Base-by-base conservation (phyloP, 148 eudicot genomes). In the Chenopodium suecicum region DNA sequence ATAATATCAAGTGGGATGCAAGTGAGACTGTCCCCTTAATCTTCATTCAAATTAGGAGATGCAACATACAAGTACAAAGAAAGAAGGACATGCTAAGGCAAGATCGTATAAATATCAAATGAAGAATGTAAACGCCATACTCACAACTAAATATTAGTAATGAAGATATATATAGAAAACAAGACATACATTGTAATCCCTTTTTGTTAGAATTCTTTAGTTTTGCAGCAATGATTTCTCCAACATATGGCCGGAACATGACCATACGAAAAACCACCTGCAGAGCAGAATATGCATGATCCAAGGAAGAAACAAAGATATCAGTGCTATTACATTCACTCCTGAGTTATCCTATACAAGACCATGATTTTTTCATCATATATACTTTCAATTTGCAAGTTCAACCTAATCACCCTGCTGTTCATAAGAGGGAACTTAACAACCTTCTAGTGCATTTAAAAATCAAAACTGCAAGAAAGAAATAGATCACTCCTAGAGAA, bases 191-290 rank as follows among this genome's bases (percentile, higher is more conserved):
- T n/a, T 84, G 97, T 77, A 93, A 84, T 44, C 99, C 99, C 47
- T 82, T 84, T 73, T 69, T 41, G 52, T 80, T 91, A 31, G 94
- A 90, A 75, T 90, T 91, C 81, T 81, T 89, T 3, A 95, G 88
- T 82, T 86, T 92, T 37, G 91, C 97, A 22, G 86, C 76, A 74
- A 95, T 88, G 69, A 92, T 83, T 80, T 95, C 97, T 83, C 99
- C 98, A 62, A 85, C 88, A 84, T 80, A 90, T 29, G 99, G 99
- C 78, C 97, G 91, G 81, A 93, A 95, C 89, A 95, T 87, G 74
- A 95, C 62, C 89, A 90, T 41, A 52, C 95, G 88, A 84, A 95
- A 95, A 41, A 70, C 84, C 69, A 92, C 96, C 97, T 95, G 91
- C 77, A 46, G 32, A 32, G 31, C 41, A 65, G 29, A 54, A 29